Base-by-base conservation (phyloP, 1,284 basidiomycete genomes). In the Meripilus lineatus region DNA sequence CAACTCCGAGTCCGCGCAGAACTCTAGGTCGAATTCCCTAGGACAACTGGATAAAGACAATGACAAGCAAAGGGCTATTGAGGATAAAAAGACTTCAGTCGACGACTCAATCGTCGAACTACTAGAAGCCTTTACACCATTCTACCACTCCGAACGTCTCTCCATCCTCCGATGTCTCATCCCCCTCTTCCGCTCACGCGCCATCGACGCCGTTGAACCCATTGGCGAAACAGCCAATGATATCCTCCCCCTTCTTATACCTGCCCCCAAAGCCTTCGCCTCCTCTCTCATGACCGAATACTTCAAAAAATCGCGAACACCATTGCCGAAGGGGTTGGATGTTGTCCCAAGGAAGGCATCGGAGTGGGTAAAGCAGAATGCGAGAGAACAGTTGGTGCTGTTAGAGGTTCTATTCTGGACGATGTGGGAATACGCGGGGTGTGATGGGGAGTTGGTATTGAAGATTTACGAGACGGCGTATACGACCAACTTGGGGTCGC, bases 401-500 rank as follows among this genome's bases (percentile, higher is more conserved):
- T 67, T 93, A 36, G 92, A 94, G 55, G 77, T 91, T 26, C 70
- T 92, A 24, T 94, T 93, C 60, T 89, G 89, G 76, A 74, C 82
- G 2, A 81, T 90, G 77, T 92, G 86, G 79, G 80, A 77, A n/a
- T 82, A 81, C 47, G 77, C 81, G 5, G 66, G 81, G 0, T 82
- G 87, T 51, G 72, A 70, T 28, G 84, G 84, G 2, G 63, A 71
- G 2, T 61, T 85, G 45, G 79, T 89, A 22, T 68, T 76, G 46
- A 65, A 66, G 42, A 71, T 92, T 23, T 81, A 83, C 57, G 71
- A 81, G 46, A 70, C 77, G 2, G 79, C 84, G 4, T 86, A 85
- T 56, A 60, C 65, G 15, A 84, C 82, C 0, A 71, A 80, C 32
- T 72, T 91, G 17, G 90, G 89, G 0, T 72, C 76, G 10, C 63